Base-by-base conservation (phyloP, 441 rosid species). In the Bocquillonia castaneifolia region DNA sequence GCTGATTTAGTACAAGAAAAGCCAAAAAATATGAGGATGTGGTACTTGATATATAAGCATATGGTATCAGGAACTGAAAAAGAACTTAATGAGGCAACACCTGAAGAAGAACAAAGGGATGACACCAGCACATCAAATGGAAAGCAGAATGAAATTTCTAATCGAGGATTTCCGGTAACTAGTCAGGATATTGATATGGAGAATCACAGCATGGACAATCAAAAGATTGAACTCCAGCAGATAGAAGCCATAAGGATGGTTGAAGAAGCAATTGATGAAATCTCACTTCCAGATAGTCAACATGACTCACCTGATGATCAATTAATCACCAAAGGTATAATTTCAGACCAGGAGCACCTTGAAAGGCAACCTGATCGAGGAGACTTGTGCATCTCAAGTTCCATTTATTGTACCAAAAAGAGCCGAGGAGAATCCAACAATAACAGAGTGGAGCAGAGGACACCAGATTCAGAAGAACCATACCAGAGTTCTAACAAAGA, bases 251-350 rank as follows among this genome's bases (percentile, higher is more conserved):
- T 94, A 72, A 88, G 85, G 75, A 82, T 94, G 53, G 84, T 94
- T 36, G 96, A 91, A 80, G 85, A 94, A 69, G 97, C 96, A 59
- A 88, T 92, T n/a, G 97, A 94, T 79, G 90, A 82, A 74, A 90
- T 90, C 63, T 78, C 83, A 57, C 80, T 92, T 74, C 88, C 86
- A 48, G 93, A 84, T 57, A 72, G 31, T 67, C 78, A 78, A 80
- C 78, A 84, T 25, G 80, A 67, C 59, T 48, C 71, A 42, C 50
- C 74, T 42, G 79, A 78, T 34, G 73, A 76, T 52, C 82, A 73
- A 40, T 67, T 79, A 58, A 39, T 63, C 65, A 59, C 47, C 26
- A 64, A 70, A 22, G 71, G 73, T 68, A 51, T 37, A 52, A 56
- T 58, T 36, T 42, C 61, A 18, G 73, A 73, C 15, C 66, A 62